Evolutionary conservation across 2,329 filamentous ascomycete species (phyloP), one percentile per base, ranked within the genome.

Genomic region (Xylaria polymorpha): DNA sequence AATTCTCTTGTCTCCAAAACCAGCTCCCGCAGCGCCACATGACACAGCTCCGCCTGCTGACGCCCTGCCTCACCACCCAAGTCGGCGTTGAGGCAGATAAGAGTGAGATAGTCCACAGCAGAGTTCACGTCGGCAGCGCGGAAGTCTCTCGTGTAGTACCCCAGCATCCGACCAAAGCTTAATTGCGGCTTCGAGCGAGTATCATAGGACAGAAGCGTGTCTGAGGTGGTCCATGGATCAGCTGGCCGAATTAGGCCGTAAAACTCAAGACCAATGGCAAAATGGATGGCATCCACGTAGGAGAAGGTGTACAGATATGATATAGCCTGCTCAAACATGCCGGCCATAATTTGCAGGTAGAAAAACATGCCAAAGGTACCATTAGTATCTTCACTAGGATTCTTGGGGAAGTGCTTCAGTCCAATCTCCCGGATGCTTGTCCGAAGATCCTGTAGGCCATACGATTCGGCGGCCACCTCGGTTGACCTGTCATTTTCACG

Each of bases 1-100:
- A 98, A 99, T 78, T 99, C 96, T 73, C 95, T 90, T 22, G 94
- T 97, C 82, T 99, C 96, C n/a, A 99, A 86, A 32, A 98, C 94
- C 65, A 98, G 90, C 80, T 98, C 96, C 43, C 94, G 92, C 66
- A 99, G 85, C 7, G 94, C 95, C 80, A 97, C 94, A 80, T 98
- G 94, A 81, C 95, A 98, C 44, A 98, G 88, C 57, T 88, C 89
- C 62, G 90, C 88, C 78, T 97, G 95, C 51, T 91, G 90, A 69
- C 88, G 89, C 66, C 94, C 94, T 6, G 91, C 85, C 66, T 92
- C 88, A 22, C 91, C 92, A 32, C 86, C 88, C 51, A 97, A 85
- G 79, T 98, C 95, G 59, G 91, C 88, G 78, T 98, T 98, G 66
- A 99, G 88, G 80, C 94, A 97, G 76, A 99, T 94, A 66, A 99